Conservation (phyloP, 2,329 filamentous ascomycete species). For the Cladophialophora psammophila region DNA sequence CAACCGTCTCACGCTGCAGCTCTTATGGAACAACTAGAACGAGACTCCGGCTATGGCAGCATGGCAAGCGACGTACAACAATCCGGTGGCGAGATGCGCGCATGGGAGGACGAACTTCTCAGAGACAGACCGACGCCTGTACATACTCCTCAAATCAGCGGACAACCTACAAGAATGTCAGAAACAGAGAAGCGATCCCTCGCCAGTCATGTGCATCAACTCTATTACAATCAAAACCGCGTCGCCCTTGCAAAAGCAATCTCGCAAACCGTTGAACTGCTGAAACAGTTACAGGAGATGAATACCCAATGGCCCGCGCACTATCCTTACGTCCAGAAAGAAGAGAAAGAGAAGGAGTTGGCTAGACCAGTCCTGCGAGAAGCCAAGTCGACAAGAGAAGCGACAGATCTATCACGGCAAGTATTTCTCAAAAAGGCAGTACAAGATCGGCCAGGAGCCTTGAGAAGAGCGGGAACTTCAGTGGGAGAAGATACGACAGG, state of each 20-base stretch:
- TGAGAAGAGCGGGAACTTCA: constrained; percentile 76
- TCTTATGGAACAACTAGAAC: constrained; percentile 80
- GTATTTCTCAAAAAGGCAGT: constrained; percentile 40
- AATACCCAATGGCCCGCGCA: constrained; percentile 93
- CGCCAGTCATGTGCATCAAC: constrained; percentile 85
- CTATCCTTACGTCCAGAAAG: constrained; percentile 82
- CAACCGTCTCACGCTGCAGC: constrained; percentile 81
- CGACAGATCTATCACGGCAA: constrained; percentile 44
- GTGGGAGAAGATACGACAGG: constrained; percentile 62
- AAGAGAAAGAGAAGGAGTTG: constrained; percentile 52
- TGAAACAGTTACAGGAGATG: constrained; percentile 84
- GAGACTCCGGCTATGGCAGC: constrained; percentile 93
- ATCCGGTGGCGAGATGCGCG: constrained; percentile 51
- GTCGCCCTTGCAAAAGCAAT: constrained; percentile 87
- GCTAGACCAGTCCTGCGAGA: constrained; percentile 47
- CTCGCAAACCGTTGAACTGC: constrained; percentile 80
- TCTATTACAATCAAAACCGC: constrained; percentile 81
- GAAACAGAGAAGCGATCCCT: constrained; percentile 73
- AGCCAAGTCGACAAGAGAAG: constrained; percentile 47
- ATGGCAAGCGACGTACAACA: constrained; percentile 68
- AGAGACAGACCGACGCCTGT: constrained; percentile 65
- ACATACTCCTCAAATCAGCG: constrained; percentile 60
- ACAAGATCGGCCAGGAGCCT: constrained; percentile 56
- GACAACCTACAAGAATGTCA: constrained; percentile 57
- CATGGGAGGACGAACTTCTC: constrained; percentile 64